Evolutionary conservation across 2,329 filamentous ascomycete species (phyloP).

Genomic region (Lecanicillium sp.): DNA sequence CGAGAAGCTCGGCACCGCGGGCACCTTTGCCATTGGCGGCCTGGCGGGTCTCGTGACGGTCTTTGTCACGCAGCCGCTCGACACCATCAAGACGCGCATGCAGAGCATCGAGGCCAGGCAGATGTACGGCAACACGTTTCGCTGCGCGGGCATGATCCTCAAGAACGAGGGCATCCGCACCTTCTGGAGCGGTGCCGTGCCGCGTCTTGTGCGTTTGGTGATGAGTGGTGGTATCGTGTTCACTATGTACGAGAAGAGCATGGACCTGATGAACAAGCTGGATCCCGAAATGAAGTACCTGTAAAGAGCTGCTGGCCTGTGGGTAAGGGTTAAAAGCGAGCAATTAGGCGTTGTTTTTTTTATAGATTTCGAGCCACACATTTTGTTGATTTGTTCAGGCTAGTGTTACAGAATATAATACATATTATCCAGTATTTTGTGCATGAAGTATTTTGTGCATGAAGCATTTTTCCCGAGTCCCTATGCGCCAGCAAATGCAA

Average conservation of each 20-base stretch:
- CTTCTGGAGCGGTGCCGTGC: constrained; percentile 90
- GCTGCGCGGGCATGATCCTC: constrained; percentile 77
- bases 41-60: constrained; percentile 89
- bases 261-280: constrained; percentile 72
- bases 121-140: constrained; percentile 80
- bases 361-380: background rate
- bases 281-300: constrained; percentile 85
- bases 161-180: constrained; percentile 84
- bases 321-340: constrained; percentile 1
- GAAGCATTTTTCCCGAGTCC: background rate
- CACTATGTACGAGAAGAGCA: constrained; percentile 96
- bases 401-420: constrained; percentile 14
- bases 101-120: constrained; percentile 82
- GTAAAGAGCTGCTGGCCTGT: constrained; percentile 33
- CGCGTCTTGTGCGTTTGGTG: constrained; percentile 75
- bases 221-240: constrained; percentile 96
- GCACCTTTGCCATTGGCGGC: constrained; percentile 87
- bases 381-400: background rate
- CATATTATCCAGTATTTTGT: constrained; percentile 6
- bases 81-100: constrained; percentile 97
- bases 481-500: constrained; percentile 9
- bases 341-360: background rate
- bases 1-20: constrained; percentile 82
- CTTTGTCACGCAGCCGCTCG: constrained; percentile 66
- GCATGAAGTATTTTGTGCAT: background rate